Evolutionary conservation across 495 filamentous ascomycete genomes (phyloP), one percentile per base, ranked within the genome.

Genomic region (Penicillium subrubescens): DNA sequence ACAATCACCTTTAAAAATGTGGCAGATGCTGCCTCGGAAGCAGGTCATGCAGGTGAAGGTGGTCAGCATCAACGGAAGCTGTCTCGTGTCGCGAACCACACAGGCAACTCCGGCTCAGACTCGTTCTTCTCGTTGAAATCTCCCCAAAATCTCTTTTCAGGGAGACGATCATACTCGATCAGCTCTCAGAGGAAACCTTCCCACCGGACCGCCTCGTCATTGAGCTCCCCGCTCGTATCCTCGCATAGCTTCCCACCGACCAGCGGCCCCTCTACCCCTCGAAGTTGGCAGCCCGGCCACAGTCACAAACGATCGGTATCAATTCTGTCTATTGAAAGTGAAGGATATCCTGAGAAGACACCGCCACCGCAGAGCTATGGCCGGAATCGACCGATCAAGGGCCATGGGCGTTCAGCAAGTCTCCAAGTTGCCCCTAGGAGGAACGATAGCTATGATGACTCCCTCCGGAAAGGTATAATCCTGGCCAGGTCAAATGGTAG

Each of bases 1-100:
- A 92, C 87, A 57, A 97, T 99, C 70, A 97, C 92, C 46, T 98
- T 98, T 80, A 94, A 90, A 78, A 99, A 99, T 73, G 85, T 93
- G 63, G 86, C 91, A 25, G 78, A 81, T 51, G 75, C 60, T 46
- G 63, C 60, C 25, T 59, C 70, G 15, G 77, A 79, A 29, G 50
- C 69, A 58, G 70, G 59, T 74, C 80, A 69, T 69, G 73, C 21
- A 65, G 71, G 37, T 71, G 77, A 70, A 57, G 68, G 41, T 58
- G 62, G 64, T 64, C 79, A 72, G 50, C 78, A 75, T 70, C 83
- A 79, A 67, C 74, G 78, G 73, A 85, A 80, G 75, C 73, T 65
- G 58, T 79, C 77, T 61, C 73, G 81, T 63, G 71, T 77, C 65
- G 79, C 72, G 63, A 71, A 71, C 62, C 73, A 74, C 56, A 73